Base-by-base conservation (phyloP, 345 rosid species). In the Eutrema japonicum region DNA sequence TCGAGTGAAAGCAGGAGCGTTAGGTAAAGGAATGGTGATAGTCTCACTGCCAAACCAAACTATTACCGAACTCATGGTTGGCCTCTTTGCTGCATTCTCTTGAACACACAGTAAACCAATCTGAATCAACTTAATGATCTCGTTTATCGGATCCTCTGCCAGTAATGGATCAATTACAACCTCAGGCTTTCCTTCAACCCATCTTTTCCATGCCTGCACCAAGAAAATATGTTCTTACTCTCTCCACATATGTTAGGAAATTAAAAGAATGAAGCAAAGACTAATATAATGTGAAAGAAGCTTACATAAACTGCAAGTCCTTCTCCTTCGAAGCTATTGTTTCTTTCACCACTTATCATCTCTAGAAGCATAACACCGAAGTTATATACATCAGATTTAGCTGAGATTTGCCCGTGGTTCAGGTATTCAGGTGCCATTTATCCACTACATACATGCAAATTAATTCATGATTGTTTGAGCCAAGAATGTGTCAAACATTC, bases 331-430 rank as follows among this genome's bases (percentile, higher is more conserved):
- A 33, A 55, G 60, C 41, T 55, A 55, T 55, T 55, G 60, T 55
- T 55, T 55, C 60, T 32, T 55, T 55, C 10, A n/a, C 60, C 60
- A 33, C 60, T 33, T n/a, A 55, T 55, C 41, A 55, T 55, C 60
- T 55, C 60, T 33, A 55, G 60, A 55, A 55, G 60, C 60, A 55
- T 8, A 55, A 55, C 60, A n/a, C 60, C 60, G 41, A 55, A 55
- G 10, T 41, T 33, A n/a, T 13, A 55, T 0, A 55, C 60, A 7
- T 55, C 60, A 55, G 60, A 55, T 55, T 55, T 55, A 55, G 40
- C 60, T 55, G 60, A 55, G 11, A 55, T 55, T 32, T 55, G 26
- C 40, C 60, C 41, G 60, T n/a, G 16, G 6, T n/a, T 32, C 41
- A 33, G 22, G 41, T 55, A 55, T n/a, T 55, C 60, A 4, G 60